Percentiles rank a stretch among this genome's conserved stretches.
Evolutionary conservation across 2,329 filamentous ascomycete species (phyloP).

Genomic region (Bipolaris bicolor): DNA sequence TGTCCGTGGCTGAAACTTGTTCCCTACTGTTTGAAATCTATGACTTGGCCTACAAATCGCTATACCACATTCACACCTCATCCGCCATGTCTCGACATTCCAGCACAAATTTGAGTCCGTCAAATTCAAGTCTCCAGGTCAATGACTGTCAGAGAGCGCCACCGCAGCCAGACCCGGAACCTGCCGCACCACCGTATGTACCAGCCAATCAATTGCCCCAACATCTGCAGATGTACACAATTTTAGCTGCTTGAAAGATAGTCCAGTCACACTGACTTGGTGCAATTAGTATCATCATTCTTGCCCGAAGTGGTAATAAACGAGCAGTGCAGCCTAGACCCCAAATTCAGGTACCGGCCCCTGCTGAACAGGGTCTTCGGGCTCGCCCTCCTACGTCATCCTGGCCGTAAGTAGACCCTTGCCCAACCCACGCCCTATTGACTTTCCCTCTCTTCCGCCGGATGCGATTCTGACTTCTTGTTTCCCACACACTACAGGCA

Average conservation of each 20-base stretch:
- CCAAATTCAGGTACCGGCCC: constrained; percentile 30
- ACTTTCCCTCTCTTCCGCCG: constrained; percentile 6
- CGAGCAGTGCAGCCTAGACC: constrained; percentile 13
- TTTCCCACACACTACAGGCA: constrained; percentile 5
- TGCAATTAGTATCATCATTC: constrained; percentile 30
- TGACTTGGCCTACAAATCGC: not conserved
- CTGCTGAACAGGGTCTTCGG: constrained; percentile 21
- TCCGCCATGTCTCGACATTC: not conserved
- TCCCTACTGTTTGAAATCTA: not conserved
- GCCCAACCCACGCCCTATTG: constrained; percentile 12
- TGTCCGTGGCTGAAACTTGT: not conserved
- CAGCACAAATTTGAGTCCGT: not conserved
- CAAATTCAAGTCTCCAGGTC: not conserved
- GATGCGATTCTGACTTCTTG: not conserved
- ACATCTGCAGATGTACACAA: constrained; percentile 1
- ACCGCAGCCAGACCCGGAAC: constrained; percentile 31
- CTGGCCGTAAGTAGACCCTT: constrained; percentile 27
- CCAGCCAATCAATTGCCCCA: not conserved
- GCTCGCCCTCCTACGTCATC: constrained; percentile 33
- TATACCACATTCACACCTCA: constrained; percentile 2
- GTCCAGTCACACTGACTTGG: not conserved
- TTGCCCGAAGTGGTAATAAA: constrained; percentile 28
- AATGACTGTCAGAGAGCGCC: not conserved
- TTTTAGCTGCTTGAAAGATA: not conserved
- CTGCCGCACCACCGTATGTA: constrained; percentile 39